phyloP scores from a whole-genome alignment of 139 green algal genomes.

The Medakamo hakoo region DNA sequence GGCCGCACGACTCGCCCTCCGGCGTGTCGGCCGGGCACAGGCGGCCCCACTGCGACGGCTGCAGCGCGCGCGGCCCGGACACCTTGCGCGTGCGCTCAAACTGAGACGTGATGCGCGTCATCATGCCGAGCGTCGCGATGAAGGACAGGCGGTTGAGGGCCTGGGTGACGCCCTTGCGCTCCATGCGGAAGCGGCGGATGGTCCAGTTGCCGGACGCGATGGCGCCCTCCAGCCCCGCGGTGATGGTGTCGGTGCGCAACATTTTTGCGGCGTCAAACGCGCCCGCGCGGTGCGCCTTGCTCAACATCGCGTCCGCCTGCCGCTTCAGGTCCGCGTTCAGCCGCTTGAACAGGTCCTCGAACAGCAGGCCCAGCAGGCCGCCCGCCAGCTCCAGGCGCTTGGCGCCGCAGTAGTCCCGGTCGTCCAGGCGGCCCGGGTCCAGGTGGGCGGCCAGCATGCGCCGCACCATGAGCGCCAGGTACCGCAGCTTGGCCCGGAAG shows the following conservation, averaged over 20 bases:
- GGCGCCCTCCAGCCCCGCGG: constrained; percentile 80
- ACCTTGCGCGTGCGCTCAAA: constrained; percentile 99
- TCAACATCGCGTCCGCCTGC: constrained; percentile 65
- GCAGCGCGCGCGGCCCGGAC: constrained; percentile 68
- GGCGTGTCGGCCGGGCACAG: constrained; percentile 95
- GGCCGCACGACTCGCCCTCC: constrained; percentile 87
- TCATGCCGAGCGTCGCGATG: constrained; percentile 91
- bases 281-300: constrained; percentile 55
- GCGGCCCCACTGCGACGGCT: constrained; percentile 96
- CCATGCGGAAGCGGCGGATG: constrained; percentile 96
- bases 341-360: constrained; percentile 99
- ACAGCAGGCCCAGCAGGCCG: constrained; percentile 87
- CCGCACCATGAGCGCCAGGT: constrained; percentile 83
- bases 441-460: constrained; percentile 82
- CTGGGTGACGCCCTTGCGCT: constrained; percentile 94
- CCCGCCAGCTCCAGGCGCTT: constrained; percentile 96
- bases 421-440: constrained; percentile 77
- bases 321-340: constrained; percentile 66
- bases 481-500: constrained; percentile 69
- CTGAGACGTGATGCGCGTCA: constrained; percentile 95
- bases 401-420: constrained; percentile 98
- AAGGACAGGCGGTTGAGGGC: constrained; percentile 92
- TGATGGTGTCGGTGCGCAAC: constrained; percentile 85
- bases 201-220: constrained; percentile 94
- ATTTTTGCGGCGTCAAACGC: constrained; percentile 89